Evolutionary conservation across 2,329 filamentous ascomycete species (phyloP), one percentile per base, ranked within the genome.

Genomic region (Graphilbum fragrans): DNA sequence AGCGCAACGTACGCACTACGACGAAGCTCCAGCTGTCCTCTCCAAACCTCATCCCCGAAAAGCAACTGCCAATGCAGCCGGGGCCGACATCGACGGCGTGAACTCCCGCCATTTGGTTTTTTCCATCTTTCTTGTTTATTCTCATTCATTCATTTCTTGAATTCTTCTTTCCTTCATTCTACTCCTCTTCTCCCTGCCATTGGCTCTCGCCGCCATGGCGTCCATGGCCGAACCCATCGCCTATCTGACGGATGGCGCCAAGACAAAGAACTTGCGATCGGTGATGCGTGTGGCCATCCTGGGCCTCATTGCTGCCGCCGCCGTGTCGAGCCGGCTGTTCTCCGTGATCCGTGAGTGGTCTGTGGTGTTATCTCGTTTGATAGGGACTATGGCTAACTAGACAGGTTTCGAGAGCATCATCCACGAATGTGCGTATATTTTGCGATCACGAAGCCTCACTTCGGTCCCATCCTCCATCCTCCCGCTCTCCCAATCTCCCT

Each of bases 381-480:
- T 18, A 21, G 19, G n/a, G 32, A 18, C 32, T 25, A 11, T 11
- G n/a, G 18, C 29, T 31, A 39, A 29, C 29, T 18, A 8, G 12
- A 3, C 55, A 90, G 85, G 85, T 52, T 98, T 98, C 60, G 92
- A 98, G 68, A 94, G 86, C 67, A 98, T 98, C 58, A 98, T 98
- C 58, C 92, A 98, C 73, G 92, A 98, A 73, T 98, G 92, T 95
- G 61, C 65, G 87, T 82, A 49, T n/a, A n/a, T n/a, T n/a, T n/a
- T n/a, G n/a, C n/a, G n/a, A n/a, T n/a, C n/a, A n/a, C n/a, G n/a
- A n/a, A n/a, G n/a, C n/a, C n/a, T n/a, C n/a, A n/a, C n/a, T n/a
- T n/a, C n/a, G 42, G 38, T 41, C 45, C 5, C 18, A 9, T 21
- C 40, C 44, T 45, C 38, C 41, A 32, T 35, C 41, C 39, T 33